Base-by-base conservation (phyloP, 106 monocot genomes). In the Apostasia shenzhenica region DNA sequence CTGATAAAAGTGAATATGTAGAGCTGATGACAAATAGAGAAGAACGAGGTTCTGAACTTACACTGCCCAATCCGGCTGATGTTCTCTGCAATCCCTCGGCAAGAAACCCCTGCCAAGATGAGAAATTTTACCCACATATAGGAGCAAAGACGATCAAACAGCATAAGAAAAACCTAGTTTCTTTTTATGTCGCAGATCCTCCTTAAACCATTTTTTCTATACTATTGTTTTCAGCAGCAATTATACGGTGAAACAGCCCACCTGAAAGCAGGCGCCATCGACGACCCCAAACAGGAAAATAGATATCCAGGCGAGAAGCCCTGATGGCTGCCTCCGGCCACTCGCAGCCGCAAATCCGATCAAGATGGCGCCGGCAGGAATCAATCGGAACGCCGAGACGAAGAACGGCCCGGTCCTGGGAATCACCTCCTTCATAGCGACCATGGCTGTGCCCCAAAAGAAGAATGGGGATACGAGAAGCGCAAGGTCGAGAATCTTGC, bases 391-490 rank as follows among this genome's bases (percentile, higher is more conserved):
- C 11, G 92, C 68, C 8, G 97, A 68, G 11, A 92, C 97, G 48
- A 97, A 92, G 71, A 97, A 97, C 41, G 97, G 92, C 2, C 97
- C 97, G 2, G 89, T 83, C 76, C 84, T 92, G 37, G 89, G 92
- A 7, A 97, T 82, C 61, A 97, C 97, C 86, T 70, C 97, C 89
- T 97, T 97, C 97, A 97, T 97, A 8, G 87, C 92, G 54, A 97
- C 97, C 97, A 97, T 97, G 41, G 97, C 78, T 48, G 97, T 92
- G 38, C 97, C 97, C 97, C 97, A 97, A 70, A 97, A 97, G 79
- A 97, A 97, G 82, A 97, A 97, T 1, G 97, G 97, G 5, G 97
- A 97, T 11, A 97, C 59, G 71, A 97, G 67, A 12, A 92, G 65
- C 53, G 64, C 80, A 86, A 89, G 92, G 14, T 85, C 89, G 61